Conservation (phyloP, 2,329 filamentous ascomycete species). For the Fusarium xyrophilum region DNA sequence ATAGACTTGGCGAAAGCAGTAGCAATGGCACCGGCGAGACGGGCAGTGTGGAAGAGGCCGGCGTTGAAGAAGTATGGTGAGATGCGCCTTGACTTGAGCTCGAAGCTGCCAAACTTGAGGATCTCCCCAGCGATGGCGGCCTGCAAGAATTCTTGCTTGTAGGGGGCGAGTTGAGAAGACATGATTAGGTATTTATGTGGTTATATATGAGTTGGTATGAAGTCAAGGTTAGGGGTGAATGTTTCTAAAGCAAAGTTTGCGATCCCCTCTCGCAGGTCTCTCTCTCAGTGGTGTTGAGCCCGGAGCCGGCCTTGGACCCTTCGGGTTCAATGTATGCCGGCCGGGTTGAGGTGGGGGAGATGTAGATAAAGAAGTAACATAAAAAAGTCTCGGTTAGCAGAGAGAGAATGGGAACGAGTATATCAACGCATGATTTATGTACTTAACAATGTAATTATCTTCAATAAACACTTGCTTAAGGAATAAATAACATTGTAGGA, state of each 20-base stretch:
- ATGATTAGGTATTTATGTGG: conserved; percentile 39
- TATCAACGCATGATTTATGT: neutral
- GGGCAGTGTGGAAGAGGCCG: conserved; percentile 83
- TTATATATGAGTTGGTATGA: neutral
- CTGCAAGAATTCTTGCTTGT: conserved; percentile 76
- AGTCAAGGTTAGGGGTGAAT: neutral
- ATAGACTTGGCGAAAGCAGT: conserved; percentile 79
- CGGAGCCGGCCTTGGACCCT: conserved; percentile 20
- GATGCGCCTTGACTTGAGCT: conserved; percentile 87
- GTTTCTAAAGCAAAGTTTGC: conserved; percentile 31
- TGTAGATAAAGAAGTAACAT: conserved; percentile 13
- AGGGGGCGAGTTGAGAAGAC: conserved; percentile 59
- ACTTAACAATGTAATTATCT: neutral
- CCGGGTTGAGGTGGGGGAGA: conserved; percentile 36
- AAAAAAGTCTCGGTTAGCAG: neutral
- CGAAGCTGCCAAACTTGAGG: conserved; percentile 83
- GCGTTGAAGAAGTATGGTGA: conserved; percentile 99
- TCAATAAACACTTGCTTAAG: neutral
- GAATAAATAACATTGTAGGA: neutral
- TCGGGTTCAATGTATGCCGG: conserved; percentile 14
- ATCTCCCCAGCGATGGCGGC: conserved; percentile 72
- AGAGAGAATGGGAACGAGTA: neutral
- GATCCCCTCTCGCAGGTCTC: conserved; percentile 20
- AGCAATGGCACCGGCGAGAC: conserved; percentile 78
- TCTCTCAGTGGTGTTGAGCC: conserved; percentile 28